These are phyloP conservation scores for Leccinum aurantiacum DNA, from an alignment of 768 basidiomycete species.

Conservation along the genomic window DNA sequence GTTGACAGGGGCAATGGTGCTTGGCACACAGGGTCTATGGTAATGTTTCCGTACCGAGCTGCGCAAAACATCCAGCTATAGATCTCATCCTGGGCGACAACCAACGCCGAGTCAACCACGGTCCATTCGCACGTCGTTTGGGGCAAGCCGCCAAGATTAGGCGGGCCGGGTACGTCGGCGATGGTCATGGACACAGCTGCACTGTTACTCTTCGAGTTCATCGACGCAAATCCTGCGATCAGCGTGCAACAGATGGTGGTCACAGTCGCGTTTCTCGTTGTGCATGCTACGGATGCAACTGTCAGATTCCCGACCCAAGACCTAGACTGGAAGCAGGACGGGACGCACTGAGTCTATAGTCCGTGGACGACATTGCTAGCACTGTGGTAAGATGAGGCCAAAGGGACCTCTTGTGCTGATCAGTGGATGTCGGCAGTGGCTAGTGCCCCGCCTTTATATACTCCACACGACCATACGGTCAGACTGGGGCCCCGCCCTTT, in stretches of 20 bases:
- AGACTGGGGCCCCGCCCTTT: background rate
- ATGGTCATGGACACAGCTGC: background rate
- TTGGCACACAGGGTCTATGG: background rate
- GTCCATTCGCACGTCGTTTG: conserved; percentile 3
- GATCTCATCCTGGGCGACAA: background rate
- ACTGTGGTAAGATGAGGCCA: background rate
- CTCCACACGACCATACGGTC: background rate
- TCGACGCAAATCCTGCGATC: background rate
- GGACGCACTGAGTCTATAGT: background rate
- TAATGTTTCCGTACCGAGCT: background rate
- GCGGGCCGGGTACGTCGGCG: background rate
- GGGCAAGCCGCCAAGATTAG: background rate
- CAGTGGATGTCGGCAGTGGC: too few relatives aligned
- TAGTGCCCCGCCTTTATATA: background rate
- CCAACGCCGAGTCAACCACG: background rate
- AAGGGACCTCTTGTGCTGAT: background rate
- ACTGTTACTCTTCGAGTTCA: background rate
- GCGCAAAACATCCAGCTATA: background rate
- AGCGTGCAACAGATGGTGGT: conserved; percentile 6
- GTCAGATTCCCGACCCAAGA: background rate
- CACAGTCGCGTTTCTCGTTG: conserved; percentile 8
- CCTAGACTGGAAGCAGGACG: background rate
- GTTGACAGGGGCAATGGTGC: background rate
- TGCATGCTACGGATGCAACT: background rate
- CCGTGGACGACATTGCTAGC: background rate